Percentiles rank a stretch among this genome's conserved stretches.
phyloP scores from a whole-genome alignment of 805 yeast genomes.

The Wickerhamiella nectarea region DNA sequence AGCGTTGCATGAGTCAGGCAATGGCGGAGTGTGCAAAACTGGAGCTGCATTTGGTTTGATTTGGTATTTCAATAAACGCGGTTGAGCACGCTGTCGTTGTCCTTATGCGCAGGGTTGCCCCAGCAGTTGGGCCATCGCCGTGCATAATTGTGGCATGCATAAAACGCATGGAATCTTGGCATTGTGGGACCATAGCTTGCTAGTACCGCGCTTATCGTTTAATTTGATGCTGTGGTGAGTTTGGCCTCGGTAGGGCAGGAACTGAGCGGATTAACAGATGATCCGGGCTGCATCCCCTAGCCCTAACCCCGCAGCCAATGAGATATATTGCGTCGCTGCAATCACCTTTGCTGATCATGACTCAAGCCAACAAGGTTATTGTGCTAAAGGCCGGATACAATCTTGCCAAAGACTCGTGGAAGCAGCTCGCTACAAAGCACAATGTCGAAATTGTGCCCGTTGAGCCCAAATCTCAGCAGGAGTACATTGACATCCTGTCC shows the following conservation, averaged over 20 bases:
- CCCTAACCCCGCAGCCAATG: background rate
- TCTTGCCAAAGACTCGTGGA: conserved; percentile 52
- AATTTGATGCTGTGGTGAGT: too few relatives aligned
- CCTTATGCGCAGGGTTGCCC: too few relatives aligned
- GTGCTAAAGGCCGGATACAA: conserved; percentile 47
- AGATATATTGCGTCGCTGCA: too few relatives aligned
- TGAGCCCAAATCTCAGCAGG: conserved; percentile 30
- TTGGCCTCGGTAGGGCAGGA: too few relatives aligned
- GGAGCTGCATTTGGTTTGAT: too few relatives aligned
- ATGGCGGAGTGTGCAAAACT: background rate
- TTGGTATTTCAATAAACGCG: too few relatives aligned
- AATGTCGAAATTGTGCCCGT: conserved; percentile 34
- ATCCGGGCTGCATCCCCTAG: background rate
- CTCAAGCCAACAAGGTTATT: conserved; percentile 33
- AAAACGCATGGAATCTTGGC: too few relatives aligned
- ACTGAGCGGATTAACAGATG: background rate
- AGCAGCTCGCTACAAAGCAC: conserved; percentile 31
- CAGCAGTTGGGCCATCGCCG: too few relatives aligned
- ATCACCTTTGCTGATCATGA: background rate
- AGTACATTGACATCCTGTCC: conserved; percentile 30
- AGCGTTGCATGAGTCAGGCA: background rate
- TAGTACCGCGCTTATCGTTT: too few relatives aligned
- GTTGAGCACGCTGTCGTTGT: too few relatives aligned
- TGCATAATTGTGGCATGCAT: too few relatives aligned
- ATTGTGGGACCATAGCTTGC: too few relatives aligned